phyloP scores from a whole-genome alignment of 371 early-diverging fungal species.

The Funneliformis caledonium region DNA sequence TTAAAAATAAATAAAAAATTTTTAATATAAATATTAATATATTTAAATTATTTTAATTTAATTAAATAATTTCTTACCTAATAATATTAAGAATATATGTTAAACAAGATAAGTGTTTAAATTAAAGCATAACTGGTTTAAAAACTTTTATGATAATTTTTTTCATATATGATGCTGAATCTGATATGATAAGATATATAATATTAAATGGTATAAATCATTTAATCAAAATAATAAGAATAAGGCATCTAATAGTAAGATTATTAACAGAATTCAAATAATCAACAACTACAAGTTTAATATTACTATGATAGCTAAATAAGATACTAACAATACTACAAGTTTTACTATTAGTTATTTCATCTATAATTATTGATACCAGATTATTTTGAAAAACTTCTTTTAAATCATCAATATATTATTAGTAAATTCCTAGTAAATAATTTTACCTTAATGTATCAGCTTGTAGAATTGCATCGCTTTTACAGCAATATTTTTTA shows the following conservation, averaged over 20 bases:
- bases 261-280: background rate
- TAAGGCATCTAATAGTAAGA: background rate
- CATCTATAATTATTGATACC: background rate
- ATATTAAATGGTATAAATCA: background rate
- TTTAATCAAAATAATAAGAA: background rate
- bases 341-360: background rate
- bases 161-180: background rate
- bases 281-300: background rate
- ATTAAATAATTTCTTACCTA: background rate
- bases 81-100: constrained; percentile 15
- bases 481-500: background rate
- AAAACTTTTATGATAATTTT: background rate
- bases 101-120: background rate
- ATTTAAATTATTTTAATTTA: background rate
- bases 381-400: background rate
- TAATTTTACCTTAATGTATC: background rate
- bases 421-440: background rate
- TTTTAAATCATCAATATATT: background rate
- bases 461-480: background rate
- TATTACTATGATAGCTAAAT: background rate
- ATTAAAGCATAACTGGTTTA: background rate
- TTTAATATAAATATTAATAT: background rate
- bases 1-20: background rate
- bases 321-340: background rate
- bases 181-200: background rate